Evolutionary conservation across 1,284 basidiomycete species (phyloP).

Genomic region (Ustilago nuda): DNA sequence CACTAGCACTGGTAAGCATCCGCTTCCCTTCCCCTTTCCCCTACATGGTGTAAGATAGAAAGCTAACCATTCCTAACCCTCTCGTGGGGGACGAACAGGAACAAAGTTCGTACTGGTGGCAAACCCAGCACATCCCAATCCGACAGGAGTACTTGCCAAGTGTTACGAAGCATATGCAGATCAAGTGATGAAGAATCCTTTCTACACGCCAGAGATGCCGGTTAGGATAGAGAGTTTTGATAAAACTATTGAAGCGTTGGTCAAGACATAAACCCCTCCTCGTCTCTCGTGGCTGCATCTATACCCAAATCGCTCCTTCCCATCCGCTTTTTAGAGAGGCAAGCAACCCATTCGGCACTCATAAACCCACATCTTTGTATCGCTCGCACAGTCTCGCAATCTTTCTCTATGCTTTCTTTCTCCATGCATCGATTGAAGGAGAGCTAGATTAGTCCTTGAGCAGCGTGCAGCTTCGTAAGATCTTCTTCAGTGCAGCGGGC

Average conservation of each 20-base stretch:
- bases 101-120: slow-evolving; percentile 97
- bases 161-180: slow-evolving; percentile 92
- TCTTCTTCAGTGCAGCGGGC: slow-evolving; percentile 70
- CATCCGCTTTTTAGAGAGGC: background rate
- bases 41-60: background rate
- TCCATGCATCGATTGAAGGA: background rate
- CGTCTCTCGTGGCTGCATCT: background rate
- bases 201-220: slow-evolving; percentile 98
- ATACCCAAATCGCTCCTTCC: slow-evolving; percentile 6
- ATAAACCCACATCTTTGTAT: slow-evolving; percentile 25
- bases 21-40: background rate
- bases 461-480: slow-evolving; percentile 70
- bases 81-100: slow-evolving; percentile 73
- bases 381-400: background rate
- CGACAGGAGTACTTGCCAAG: slow-evolving; percentile 73
- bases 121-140: slow-evolving; percentile 78
- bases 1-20: slow-evolving; percentile 85
- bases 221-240: slow-evolving; percentile 93
- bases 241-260: slow-evolving; percentile 69
- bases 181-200: slow-evolving; percentile 98
- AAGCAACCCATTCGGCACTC: background rate
- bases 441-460: slow-evolving; percentile 66
- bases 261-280: slow-evolving; percentile 34
- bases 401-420: too few relatives aligned
- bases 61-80: background rate